Base-by-base conservation (phyloP, 2,329 filamentous ascomycete species). In the Fusarium chlamydosporum region DNA sequence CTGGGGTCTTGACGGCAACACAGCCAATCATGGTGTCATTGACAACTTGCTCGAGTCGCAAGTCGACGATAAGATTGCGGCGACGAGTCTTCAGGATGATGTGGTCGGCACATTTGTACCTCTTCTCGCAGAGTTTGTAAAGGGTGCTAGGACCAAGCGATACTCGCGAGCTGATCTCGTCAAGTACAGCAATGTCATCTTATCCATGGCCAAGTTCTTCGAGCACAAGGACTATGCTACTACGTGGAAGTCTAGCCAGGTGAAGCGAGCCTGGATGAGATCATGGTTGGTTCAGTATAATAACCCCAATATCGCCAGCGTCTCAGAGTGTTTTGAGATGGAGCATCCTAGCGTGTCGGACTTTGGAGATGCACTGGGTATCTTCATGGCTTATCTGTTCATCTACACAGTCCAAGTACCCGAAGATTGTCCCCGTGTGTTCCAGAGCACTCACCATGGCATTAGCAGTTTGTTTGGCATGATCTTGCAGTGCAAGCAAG, bases 401-500 rank as follows among this genome's bases (percentile, higher is more conserved):
- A 70, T 70, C 41, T 70, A 61, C 13, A 38, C 66, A 4, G 62
- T 70, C 5, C 57, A 65, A 23, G 53, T 70, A 2, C 67, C 67
- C 3, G 48, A 70, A 4, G 58, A 65, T 1, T 70, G 67, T 40
- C 67, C 67, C 11, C 66, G 56, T 5, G 67, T 67, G 0, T 70
- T 70, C n/a, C 67, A 70, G 38, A 70, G 67, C 41, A 70, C 67
- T 4, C 67, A 70, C 16, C 67, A 70, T 33, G 67, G 67, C 9
- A 70, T 70, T 10, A 70, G 66, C 15, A 67, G 66, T 35, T 43
- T 70, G n/a, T 70, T 59, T 12, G 67, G 67, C 13, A 42, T 69
- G 40, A 53, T 70, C 4, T 34, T 70, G 20, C 63, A 69, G 38
- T 67, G 63, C 27, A 64, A 61, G 11, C 65, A 64, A 8, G 67